Percentiles rank a stretch among this genome's conserved stretches.
phyloP scores from a whole-genome alignment of 805 yeast species.

The Kregervanrija pseudodelftensis region DNA sequence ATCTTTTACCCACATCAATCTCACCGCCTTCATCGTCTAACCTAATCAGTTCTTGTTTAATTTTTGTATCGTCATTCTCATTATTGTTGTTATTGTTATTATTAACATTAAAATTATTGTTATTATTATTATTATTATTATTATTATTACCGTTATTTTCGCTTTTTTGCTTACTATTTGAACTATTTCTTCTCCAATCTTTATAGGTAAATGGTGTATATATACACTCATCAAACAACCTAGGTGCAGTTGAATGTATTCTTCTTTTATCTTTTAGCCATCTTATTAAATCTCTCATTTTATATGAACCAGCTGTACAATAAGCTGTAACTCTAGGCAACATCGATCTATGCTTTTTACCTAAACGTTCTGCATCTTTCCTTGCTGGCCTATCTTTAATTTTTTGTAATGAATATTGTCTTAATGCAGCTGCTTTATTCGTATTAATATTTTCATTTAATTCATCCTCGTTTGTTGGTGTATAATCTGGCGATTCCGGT shows the following conservation, averaged over 20 bases:
- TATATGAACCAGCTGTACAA: constrained; percentile 90
- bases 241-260: constrained; percentile 72
- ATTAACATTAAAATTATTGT: constrained; percentile 5
- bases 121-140: constrained; percentile 1
- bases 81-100: constrained; percentile 4
- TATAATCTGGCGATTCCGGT: constrained; percentile 47
- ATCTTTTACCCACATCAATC: constrained; percentile 72
- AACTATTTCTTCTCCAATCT: constrained; percentile 56
- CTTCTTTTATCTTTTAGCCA: constrained; percentile 79
- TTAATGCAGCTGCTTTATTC: constrained; percentile 39
- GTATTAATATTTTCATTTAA: not conserved
- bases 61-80: constrained; percentile 1
- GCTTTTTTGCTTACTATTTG: not conserved
- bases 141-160: constrained; percentile 1
- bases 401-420: constrained; percentile 57
- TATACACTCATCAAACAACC: constrained; percentile 87
- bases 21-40: constrained; percentile 95
- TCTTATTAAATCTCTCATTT: constrained; percentile 76
- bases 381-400: constrained; percentile 86
- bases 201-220: constrained; percentile 85
- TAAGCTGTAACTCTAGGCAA: constrained; percentile 94
- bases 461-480: constrained; percentile 15
- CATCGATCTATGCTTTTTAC: constrained; percentile 75
- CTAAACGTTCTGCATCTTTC: constrained; percentile 87
- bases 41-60: constrained; percentile 40